Percentiles rank a stretch among this genome's conserved stretches.
phyloP scores from a whole-genome alignment of 306 rosid species.

The Rosa lucieae region DNA sequence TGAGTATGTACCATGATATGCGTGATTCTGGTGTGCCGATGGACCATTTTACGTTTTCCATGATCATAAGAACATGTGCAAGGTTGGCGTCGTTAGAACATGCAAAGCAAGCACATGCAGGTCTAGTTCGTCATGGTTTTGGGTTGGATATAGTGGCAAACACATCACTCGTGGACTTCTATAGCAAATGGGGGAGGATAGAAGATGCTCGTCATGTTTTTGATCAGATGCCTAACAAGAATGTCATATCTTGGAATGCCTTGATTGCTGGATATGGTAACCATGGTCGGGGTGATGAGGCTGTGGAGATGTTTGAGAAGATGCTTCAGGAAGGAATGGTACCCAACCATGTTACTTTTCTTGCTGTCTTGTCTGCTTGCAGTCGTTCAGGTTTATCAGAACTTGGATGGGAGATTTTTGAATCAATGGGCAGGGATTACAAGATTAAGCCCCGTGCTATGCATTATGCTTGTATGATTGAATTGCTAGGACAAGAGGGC shows the following conservation, averaged over 20 bases:
- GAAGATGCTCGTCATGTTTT: constrained; percentile 80
- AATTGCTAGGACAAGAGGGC: constrained; percentile 81
- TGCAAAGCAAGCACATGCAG: constrained; percentile 89
- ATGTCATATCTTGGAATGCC: constrained; percentile 77
- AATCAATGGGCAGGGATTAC: constrained; percentile 66
- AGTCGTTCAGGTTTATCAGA: constrained; percentile 75
- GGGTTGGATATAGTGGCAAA: constrained; percentile 76
- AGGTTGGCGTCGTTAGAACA: constrained; percentile 46
- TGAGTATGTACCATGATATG: too few species aligned
- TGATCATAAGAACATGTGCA: too few species aligned
- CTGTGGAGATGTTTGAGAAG: constrained; percentile 68
- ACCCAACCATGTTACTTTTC: constrained; percentile 89
- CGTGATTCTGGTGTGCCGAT: too few species aligned
- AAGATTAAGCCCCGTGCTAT: constrained; percentile 85
- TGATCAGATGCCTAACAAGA: constrained; percentile 67
- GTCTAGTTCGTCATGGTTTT: constrained; percentile 74
- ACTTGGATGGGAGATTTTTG: constrained; percentile 74
- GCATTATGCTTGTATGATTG: constrained; percentile 92
- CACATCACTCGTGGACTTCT: constrained; percentile 81
- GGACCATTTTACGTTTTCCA: too few species aligned
- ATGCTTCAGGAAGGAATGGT: constrained; percentile 63
- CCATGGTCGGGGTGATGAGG: constrained; percentile 79
- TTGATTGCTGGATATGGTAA: constrained; percentile 83
- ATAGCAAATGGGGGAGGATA: constrained; percentile 86
- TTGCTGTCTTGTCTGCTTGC: constrained; percentile 84